Base-by-base conservation (phyloP, 1,139 yeast genomes). In the Wickerhamomyces sp. region DNA sequence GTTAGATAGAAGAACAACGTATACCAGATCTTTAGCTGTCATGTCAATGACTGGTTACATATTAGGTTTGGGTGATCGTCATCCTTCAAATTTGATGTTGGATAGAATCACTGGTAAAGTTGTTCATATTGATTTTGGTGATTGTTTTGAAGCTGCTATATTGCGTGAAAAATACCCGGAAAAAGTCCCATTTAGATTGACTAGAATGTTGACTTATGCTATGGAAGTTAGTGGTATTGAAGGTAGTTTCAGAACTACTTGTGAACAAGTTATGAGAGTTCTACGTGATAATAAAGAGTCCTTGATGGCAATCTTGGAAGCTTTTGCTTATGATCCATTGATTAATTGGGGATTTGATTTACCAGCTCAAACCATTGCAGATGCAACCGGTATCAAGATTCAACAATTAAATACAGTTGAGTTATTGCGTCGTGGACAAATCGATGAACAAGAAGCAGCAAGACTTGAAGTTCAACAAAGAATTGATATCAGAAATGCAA, bases 171-270 rank as follows among this genome's bases (percentile, higher is more conserved):
- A 93, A 63, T 94, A 86, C 64, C 99, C 99, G 0, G 99, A 94
- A 63, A 91, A 91, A 65, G 99, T 94, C 27, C 99, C 99, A 13
- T 94, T 94, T 71, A 77, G 99, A 64, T 75, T 94, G 51, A 94
- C 99, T 0, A 76, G 99, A 65, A 94, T 94, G 99, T 74, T 94
- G 54, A 90, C 94, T 33, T 91, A 90, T 65, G 99, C 99, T 0
- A 93, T 94, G 98, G 99, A 94, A 64, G 98, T 94, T 7, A 88
- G 97, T 67, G 99, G 99, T 15, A 90, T 94, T 50, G 99, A 94
- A 66, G 99, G 99, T 2, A 87, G 96, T 32, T 94, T 88, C 75
- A 76, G 98, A 60, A 91, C 93, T 43, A 91, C 99, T 0, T 89
- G 97, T 66, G 99, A 93, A 61, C 93, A 91, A 67, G 99, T 94